Percentiles rank a stretch among this genome's conserved stretches.
These are phyloP conservation scores for Fusarium kyushuense DNA, from an alignment of 2,329 filamentous ascomycete species.

Conservation along the genomic window DNA sequence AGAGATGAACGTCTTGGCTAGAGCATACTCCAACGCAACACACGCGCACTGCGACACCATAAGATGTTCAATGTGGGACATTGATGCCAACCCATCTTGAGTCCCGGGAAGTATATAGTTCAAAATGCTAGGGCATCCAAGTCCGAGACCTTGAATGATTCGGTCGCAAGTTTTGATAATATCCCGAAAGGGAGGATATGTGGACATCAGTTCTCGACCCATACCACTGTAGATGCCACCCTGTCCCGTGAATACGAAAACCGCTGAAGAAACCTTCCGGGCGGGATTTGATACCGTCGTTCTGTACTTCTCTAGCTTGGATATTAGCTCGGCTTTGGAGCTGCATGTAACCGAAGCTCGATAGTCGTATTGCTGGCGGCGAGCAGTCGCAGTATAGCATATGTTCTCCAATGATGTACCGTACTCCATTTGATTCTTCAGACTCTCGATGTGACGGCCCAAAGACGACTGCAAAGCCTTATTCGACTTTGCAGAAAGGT, in stretches of 20 bases:
- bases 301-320: neutral
- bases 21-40: neutral
- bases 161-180: neutral
- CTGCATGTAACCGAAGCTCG: neutral
- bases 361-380: neutral
- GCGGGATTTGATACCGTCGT: neutral
- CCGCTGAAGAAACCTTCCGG: neutral
- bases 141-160: neutral
- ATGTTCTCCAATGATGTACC: neutral
- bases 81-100: neutral
- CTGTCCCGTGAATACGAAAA: slow-evolving; percentile 6
- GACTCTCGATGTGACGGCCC: neutral
- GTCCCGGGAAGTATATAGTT: neutral
- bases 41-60: neutral
- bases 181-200: neutral
- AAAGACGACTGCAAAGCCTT: neutral
- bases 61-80: neutral
- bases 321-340: neutral
- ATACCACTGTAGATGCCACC: slow-evolving; percentile 1
- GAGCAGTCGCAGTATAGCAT: slow-evolving; percentile 4
- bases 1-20: neutral
- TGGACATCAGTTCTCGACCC: neutral
- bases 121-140: neutral
- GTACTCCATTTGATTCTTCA: neutral
- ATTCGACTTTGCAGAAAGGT: neutral